These are phyloP conservation scores for Syncephalis plumigaleata DNA, from an alignment of 371 early-diverging fungal genomes.

Conservation along the genomic window DNA sequence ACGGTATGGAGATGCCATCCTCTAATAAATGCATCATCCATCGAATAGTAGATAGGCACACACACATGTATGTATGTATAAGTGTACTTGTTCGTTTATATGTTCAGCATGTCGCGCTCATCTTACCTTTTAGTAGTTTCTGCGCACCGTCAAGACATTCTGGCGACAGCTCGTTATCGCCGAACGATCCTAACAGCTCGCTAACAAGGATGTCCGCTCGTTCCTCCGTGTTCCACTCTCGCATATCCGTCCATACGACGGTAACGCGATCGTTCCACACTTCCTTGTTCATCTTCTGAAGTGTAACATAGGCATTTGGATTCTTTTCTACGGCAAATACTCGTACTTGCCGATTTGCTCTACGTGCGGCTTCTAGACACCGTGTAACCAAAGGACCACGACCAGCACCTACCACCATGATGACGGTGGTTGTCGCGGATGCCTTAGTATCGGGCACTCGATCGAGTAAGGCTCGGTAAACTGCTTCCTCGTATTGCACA, in stretches of 20 bases:
- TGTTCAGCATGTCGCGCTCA: too few species aligned
- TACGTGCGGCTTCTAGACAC: slow-evolving; percentile 56
- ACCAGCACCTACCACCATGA: slow-evolving; percentile 77
- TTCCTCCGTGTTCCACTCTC: slow-evolving; percentile 59
- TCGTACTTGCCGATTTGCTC: slow-evolving; percentile 35
- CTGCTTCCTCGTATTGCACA: slow-evolving; percentile 65
- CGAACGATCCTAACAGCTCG: slow-evolving; percentile 86
- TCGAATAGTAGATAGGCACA: too few species aligned
- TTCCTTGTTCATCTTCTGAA: slow-evolving; percentile 50
- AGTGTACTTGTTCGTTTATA: too few species aligned
- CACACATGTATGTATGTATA: too few species aligned
- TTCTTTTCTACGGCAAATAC: slow-evolving; percentile 90
- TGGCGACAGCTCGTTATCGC: slow-evolving; percentile 93
- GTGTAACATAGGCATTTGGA: slow-evolving; percentile 80
- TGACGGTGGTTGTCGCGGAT: slow-evolving; percentile 34
- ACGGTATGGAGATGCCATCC: slow-evolving; percentile 85
- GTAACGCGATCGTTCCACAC: slow-evolving; percentile 70
- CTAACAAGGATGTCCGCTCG: slow-evolving; percentile 78
- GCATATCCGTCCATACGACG: slow-evolving; percentile 81
- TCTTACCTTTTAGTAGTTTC: slow-evolving; percentile 57
- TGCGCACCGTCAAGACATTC: slow-evolving; percentile 92
- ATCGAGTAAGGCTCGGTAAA: slow-evolving; percentile 38
- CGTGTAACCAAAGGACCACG: slow-evolving; percentile 72
- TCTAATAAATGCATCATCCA: too few species aligned
- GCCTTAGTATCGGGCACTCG: slow-evolving; percentile 21